Evolutionary conservation across 176 grass and related monocot genomes (phyloP).

Genomic region (Cenchrus fungigraminus): DNA sequence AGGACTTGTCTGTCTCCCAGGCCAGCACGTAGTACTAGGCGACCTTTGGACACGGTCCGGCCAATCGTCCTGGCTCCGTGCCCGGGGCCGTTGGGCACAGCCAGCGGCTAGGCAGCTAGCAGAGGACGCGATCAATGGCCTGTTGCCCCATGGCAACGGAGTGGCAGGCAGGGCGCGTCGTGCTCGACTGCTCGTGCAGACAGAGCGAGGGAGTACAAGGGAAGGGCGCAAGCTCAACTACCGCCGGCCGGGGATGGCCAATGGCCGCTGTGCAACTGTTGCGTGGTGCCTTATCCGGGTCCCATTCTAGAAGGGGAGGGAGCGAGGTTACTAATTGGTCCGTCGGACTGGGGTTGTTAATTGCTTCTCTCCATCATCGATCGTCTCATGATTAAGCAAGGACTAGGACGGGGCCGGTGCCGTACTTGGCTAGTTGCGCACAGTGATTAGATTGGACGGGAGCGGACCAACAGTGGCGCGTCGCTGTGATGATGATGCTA

Average conservation of each 20-base stretch:
- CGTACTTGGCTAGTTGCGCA: too few relatives aligned
- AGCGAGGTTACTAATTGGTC: background rate
- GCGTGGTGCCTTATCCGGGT: background rate
- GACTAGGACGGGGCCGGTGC: too few relatives aligned
- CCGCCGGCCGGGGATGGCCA: background rate
- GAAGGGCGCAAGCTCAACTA: background rate
- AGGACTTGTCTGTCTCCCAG: too few relatives aligned
- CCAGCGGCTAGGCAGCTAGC: background rate
- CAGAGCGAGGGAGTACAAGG: background rate
- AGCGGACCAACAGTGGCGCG: too few relatives aligned
- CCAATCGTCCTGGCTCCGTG: background rate
- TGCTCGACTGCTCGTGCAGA: too few relatives aligned
- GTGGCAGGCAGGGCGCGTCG: background rate
- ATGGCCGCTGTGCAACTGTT: background rate
- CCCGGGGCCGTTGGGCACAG: background rate
- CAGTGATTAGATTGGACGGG: too few relatives aligned
- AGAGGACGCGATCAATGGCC: background rate
- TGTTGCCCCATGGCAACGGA: background rate
- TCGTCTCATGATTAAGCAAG: constrained; percentile 7
- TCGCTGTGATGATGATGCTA: background rate
- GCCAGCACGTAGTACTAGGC: background rate
- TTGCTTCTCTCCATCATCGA: background rate
- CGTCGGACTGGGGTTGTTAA: background rate
- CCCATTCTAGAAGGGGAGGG: background rate
- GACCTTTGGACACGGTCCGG: background rate